Conservation (phyloP, 1,139 yeast species). For the Protomyces inouyei region DNA sequence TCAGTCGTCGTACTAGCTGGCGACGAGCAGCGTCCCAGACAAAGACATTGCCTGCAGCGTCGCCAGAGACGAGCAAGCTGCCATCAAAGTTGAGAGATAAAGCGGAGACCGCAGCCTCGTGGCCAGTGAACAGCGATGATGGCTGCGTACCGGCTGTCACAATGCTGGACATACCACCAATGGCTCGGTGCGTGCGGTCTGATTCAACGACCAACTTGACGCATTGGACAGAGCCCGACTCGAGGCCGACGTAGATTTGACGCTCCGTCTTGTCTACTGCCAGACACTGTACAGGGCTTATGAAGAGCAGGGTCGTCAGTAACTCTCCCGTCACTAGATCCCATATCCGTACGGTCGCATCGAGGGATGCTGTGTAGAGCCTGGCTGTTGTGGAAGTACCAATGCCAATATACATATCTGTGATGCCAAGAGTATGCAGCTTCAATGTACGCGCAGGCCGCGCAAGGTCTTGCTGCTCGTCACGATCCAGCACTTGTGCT, state of each 20-base stretch:
- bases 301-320: constrained; percentile 66
- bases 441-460: constrained; percentile 53
- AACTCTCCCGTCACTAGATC: constrained; percentile 41
- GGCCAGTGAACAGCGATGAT: constrained; percentile 34
- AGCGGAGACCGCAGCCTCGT: constrained; percentile 46
- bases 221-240: constrained; percentile 56
- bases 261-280: constrained; percentile 81
- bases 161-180: constrained; percentile 54
- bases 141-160: constrained; percentile 36
- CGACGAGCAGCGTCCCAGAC: constrained; percentile 70
- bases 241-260: constrained; percentile 63
- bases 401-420: constrained; percentile 53
- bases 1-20: constrained; percentile 65
- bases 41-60: constrained; percentile 59
- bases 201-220: constrained; percentile 49
- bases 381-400: constrained; percentile 58
- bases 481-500: constrained; percentile 51
- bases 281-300: constrained; percentile 54
- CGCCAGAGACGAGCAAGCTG: constrained; percentile 68
- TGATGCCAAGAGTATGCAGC: constrained; percentile 71
- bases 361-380: constrained; percentile 66
- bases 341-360: constrained; percentile 60
- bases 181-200: constrained; percentile 43
- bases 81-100: constrained; percentile 70
- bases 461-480: constrained; percentile 36